Percentiles rank a stretch among this genome's conserved stretches.
Evolutionary conservation across 768 basidiomycete species (phyloP).

Genomic region (Russula sp.): DNA sequence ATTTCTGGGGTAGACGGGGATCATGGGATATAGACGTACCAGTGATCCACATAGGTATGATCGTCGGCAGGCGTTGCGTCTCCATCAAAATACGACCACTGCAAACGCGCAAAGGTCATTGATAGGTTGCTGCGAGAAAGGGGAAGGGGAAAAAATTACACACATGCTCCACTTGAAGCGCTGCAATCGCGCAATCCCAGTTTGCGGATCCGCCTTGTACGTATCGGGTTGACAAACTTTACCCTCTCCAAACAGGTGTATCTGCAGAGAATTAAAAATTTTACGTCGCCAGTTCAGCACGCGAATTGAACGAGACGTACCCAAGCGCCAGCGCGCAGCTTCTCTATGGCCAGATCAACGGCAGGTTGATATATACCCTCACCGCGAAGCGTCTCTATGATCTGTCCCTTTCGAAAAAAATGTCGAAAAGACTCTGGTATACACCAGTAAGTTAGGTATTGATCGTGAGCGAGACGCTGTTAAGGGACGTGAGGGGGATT

Average conservation of each 20-base stretch:
- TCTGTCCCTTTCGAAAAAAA: constrained; percentile 91
- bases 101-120: constrained; percentile 8
- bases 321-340: constrained; percentile 82
- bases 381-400: constrained; percentile 90
- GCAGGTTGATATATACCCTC: constrained; percentile 85
- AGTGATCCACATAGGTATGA: constrained; percentile 95
- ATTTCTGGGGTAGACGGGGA: not conserved
- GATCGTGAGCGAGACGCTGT: constrained; percentile 33
- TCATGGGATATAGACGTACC: constrained; percentile 40
- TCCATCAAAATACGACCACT: constrained; percentile 86
- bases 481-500: constrained; percentile 33
- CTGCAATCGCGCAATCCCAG: constrained; percentile 52
- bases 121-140: not conserved
- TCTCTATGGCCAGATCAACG: constrained; percentile 76
- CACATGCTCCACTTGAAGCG: constrained; percentile 97
- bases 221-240: constrained; percentile 73
- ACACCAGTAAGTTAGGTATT: not conserved
- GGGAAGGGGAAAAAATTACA: constrained; percentile 38
- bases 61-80: constrained; percentile 57
- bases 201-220: constrained; percentile 40
- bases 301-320: no score
- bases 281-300: no score
- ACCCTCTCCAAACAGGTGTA: constrained; percentile 90
- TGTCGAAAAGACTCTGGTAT: constrained; percentile 65
- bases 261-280: no score